These are phyloP conservation scores for Triticum timopheevii DNA, from an alignment of 176 grass and related monocot species.

Conservation along the genomic window DNA sequence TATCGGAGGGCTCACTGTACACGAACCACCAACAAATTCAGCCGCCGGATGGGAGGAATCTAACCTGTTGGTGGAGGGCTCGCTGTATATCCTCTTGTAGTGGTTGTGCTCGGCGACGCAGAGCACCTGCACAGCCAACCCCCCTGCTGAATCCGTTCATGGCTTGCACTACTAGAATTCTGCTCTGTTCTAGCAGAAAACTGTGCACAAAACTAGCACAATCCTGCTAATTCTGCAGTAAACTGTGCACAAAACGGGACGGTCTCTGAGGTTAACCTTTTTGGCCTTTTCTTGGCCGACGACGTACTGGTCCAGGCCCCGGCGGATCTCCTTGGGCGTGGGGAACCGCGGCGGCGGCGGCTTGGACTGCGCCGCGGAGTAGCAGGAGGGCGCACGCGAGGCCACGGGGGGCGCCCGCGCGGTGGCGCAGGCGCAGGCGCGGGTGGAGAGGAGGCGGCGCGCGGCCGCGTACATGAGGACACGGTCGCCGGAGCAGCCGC, in stretches of 20 bases:
- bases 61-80: conserved; percentile 41
- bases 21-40: background rate
- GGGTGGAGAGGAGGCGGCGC: conserved; percentile 29
- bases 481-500: conserved; percentile 20
- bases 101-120: conserved; percentile 73
- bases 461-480: conserved; percentile 33
- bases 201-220: background rate
- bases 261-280: conserved; percentile 22
- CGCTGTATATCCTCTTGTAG: conserved; percentile 60
- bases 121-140: conserved; percentile 47
- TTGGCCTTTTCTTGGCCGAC: conserved; percentile 62
- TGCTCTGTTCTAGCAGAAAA: background rate
- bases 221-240: background rate
- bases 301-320: conserved; percentile 56
- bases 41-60: background rate
- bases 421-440: background rate
- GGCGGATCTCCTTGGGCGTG: conserved; percentile 61
- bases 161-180: background rate
- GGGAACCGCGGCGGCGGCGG: conserved; percentile 39
- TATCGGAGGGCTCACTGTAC: too few species aligned
- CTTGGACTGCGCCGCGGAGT: conserved; percentile 6
- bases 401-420: background rate
- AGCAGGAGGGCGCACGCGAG: background rate
- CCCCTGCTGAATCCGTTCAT: background rate
- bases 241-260: background rate